These are phyloP conservation scores for Porphyra umbilicalis DNA, from an alignment of 31 red algal genomes.

Conservation along the genomic window DNA sequence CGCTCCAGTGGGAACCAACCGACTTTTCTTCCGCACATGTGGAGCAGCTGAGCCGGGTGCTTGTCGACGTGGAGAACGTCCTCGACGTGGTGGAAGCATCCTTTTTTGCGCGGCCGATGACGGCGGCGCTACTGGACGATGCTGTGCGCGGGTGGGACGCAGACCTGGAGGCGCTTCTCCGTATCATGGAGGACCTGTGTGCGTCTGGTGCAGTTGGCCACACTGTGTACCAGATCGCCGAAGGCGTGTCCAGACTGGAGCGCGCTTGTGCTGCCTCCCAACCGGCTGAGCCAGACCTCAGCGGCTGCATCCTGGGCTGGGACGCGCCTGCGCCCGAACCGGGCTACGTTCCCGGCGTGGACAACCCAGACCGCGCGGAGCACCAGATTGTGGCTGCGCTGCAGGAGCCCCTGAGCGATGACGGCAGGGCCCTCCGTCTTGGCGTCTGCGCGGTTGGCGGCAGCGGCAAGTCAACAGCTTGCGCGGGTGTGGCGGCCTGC, in stretches of 20 bases:
- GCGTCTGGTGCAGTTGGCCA: not conserved
- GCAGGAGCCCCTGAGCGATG: not conserved
- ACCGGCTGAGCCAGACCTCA: not conserved
- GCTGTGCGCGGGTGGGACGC: not conserved
- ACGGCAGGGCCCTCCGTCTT: not conserved
- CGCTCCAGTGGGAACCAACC: not conserved
- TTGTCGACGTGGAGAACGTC: not conserved
- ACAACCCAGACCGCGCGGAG: not conserved
- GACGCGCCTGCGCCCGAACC: not conserved
- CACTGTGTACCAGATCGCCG: not conserved
- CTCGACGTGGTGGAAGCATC: not conserved
- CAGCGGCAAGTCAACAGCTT: not conserved
- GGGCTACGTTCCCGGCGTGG: not conserved
- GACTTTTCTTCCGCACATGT: not conserved
- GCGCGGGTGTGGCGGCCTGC: not conserved
- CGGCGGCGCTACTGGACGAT: not conserved
- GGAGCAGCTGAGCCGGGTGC: not conserved
- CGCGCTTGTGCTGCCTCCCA: not conserved
- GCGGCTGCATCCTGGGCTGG: not conserved
- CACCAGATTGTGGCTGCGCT: not conserved
- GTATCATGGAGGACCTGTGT: not conserved
- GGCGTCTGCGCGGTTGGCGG: not conserved
- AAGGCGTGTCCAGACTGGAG: not conserved
- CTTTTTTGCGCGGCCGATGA: not conserved
- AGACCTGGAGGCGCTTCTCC: not conserved